Evolutionary conservation across 1,139 yeast genomes (phyloP).

Genomic region (Geotrichum fermentans): DNA sequence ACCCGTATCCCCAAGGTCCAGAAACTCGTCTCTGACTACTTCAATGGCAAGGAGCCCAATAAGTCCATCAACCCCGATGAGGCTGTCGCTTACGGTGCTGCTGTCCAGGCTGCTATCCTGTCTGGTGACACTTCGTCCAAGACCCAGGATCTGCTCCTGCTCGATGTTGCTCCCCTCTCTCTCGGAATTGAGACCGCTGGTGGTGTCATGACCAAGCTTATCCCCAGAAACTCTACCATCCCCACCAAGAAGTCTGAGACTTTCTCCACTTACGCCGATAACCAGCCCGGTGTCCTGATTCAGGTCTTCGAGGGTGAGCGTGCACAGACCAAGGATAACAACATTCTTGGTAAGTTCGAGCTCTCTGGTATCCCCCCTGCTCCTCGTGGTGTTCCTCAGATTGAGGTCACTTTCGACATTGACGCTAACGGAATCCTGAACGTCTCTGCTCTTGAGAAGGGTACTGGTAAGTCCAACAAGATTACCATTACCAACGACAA

Average conservation of each 20-base stretch:
- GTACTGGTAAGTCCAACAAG: constrained; percentile 75
- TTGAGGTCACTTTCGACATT: constrained; percentile 87
- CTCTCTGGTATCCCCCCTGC: constrained; percentile 92
- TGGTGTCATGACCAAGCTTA: constrained; percentile 89
- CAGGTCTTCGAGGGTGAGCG: constrained; percentile 95
- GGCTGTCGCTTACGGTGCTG: constrained; percentile 99
- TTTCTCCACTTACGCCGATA: constrained; percentile 88
- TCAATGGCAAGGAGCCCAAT: constrained; percentile 70
- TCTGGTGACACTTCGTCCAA: constrained; percentile 81
- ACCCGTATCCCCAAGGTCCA: constrained; percentile 99
- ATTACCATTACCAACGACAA: constrained; percentile 87
- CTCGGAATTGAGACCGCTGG: constrained; percentile 94
- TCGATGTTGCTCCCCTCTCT: constrained; percentile 86
- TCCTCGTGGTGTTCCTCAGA: constrained; percentile 94
- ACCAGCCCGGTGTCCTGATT: constrained; percentile 90
- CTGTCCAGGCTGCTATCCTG: constrained; percentile 84
- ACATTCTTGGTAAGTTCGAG: constrained; percentile 89
- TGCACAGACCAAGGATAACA: constrained; percentile 88
- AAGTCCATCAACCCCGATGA: constrained; percentile 23
- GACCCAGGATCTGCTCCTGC: constrained; percentile 75
- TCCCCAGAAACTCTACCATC: constrained; percentile 86
- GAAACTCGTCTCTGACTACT: constrained; percentile 95
- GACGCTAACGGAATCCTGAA: constrained; percentile 92
- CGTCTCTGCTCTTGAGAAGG: constrained; percentile 92
- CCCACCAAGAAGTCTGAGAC: constrained; percentile 91